Conservation (phyloP, 495 filamentous ascomycete species). For the Lophium mytilinum region DNA sequence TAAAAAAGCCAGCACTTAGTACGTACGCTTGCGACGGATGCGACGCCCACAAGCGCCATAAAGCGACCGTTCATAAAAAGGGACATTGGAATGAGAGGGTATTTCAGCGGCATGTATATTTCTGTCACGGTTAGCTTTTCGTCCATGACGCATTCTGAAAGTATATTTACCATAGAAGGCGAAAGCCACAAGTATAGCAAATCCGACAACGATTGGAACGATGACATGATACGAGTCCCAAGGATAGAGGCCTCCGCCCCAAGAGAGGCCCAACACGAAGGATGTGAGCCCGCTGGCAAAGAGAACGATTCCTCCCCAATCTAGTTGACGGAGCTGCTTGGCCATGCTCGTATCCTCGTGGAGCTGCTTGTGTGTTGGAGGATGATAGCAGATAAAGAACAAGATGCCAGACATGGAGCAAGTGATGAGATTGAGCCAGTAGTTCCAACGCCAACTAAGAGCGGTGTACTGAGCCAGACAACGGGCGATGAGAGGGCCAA, state of each 20-base stretch:
- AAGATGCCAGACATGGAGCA: constrained; percentile 8
- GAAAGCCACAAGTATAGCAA: constrained; percentile 3
- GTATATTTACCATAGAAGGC: neutral
- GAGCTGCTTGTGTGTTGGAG: constrained; percentile 18
- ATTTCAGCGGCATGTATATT: constrained; percentile 7
- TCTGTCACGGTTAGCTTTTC: neutral
- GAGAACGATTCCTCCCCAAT: constrained; percentile 8
- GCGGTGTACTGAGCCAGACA: constrained; percentile 2
- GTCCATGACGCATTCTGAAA: neutral
- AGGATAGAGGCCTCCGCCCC: constrained; percentile 10
- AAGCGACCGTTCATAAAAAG: constrained; percentile 9
- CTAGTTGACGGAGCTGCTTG: constrained; percentile 7
- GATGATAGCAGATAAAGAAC: constrained; percentile 23
- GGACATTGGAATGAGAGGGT: constrained; percentile 13
- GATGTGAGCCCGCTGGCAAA: constrained; percentile 2
- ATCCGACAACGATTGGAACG: constrained; percentile 9
- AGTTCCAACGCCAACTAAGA: constrained; percentile 12
- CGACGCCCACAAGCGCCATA: constrained; percentile 8
- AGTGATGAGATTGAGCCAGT: constrained; percentile 7
- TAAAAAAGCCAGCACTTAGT: neutral
- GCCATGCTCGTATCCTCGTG: constrained; percentile 10
- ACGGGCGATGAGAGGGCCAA: constrained; percentile 16
- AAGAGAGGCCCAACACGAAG: constrained; percentile 6
- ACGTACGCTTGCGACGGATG: constrained; percentile 6
- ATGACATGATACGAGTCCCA: constrained; percentile 10